These are phyloP conservation scores for Trichophyton equinum DNA, from an alignment of 2,329 filamentous ascomycete species.

Conservation along the genomic window DNA sequence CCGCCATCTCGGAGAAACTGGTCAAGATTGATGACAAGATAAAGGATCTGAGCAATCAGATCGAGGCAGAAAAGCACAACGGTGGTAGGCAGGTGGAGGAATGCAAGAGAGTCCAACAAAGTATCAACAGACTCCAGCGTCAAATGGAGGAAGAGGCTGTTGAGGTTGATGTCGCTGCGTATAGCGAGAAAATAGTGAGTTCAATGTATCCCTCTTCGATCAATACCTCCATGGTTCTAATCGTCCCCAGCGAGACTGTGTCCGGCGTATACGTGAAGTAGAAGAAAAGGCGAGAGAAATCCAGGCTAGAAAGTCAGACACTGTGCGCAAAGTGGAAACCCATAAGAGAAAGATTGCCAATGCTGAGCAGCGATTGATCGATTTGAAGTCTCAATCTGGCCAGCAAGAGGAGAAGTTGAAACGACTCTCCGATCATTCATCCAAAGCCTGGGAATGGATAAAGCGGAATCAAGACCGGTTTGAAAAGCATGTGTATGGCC, in stretches of 20 bases:
- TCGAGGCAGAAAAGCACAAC: slow-evolving; percentile 41
- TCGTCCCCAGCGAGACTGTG: slow-evolving; percentile 43
- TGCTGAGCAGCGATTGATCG: slow-evolving; percentile 40
- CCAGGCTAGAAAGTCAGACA: slow-evolving; percentile 23
- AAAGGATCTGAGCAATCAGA: slow-evolving; percentile 27
- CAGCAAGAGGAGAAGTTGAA: slow-evolving; percentile 58
- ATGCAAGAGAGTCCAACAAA: slow-evolving; percentile 38
- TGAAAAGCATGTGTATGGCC: slow-evolving; percentile 64
- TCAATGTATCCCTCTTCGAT: neutral
- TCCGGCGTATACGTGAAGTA: slow-evolving; percentile 26
- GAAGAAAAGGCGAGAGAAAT: slow-evolving; percentile 32
- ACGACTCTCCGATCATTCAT: slow-evolving; percentile 49
- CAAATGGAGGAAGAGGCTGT: slow-evolving; percentile 46
- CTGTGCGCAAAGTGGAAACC: slow-evolving; percentile 19
- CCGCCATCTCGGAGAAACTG: slow-evolving; percentile 30
- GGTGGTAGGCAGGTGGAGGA: slow-evolving; percentile 43
- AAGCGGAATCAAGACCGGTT: slow-evolving; percentile 57
- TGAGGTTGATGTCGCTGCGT: slow-evolving; percentile 56
- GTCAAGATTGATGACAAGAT: slow-evolving; percentile 29
- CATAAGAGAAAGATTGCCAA: slow-evolving; percentile 21
- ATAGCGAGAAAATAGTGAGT: slow-evolving; percentile 60
- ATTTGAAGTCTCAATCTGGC: slow-evolving; percentile 61
- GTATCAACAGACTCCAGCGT: slow-evolving; percentile 52
- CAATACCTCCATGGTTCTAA: neutral
- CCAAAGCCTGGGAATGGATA: slow-evolving; percentile 69